Evolutionary conservation across 306 rosid genomes (phyloP).

Genomic region (Begonia masoniana): DNA sequence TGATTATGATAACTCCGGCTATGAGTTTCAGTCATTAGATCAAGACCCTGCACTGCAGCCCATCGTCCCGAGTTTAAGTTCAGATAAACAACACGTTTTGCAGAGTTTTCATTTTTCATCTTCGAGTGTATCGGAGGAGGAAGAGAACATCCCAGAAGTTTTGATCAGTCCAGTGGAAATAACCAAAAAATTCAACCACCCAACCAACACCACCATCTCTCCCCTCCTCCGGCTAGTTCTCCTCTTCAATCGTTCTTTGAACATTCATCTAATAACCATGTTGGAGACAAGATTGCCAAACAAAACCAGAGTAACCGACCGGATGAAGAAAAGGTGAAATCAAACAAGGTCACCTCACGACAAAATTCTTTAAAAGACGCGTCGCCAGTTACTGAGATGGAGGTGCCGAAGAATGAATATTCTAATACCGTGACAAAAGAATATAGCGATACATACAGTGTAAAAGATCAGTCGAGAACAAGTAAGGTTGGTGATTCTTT

Average conservation of each 20-base stretch:
- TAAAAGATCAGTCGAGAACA: slow-evolving; percentile 43
- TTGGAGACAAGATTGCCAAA: slow-evolving; percentile 44
- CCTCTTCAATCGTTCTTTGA: slow-evolving; percentile 72
- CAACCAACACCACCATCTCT: slow-evolving; percentile 28
- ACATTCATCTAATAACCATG: slow-evolving; percentile 36
- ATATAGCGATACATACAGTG: slow-evolving; percentile 50
- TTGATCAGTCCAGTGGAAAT: slow-evolving; percentile 25
- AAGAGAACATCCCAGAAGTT: slow-evolving; percentile 41
- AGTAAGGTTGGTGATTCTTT: slow-evolving; percentile 70
- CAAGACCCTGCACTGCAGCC: slow-evolving; percentile 42
- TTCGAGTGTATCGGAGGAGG: slow-evolving; percentile 60
- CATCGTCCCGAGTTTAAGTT: slow-evolving; percentile 26
- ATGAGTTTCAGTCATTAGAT: slow-evolving; percentile 72
- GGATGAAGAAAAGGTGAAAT: slow-evolving; percentile 62
- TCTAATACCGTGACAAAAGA: slow-evolving; percentile 59
- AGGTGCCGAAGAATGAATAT: slow-evolving; percentile 58
- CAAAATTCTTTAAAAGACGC: slow-evolving; percentile 76
- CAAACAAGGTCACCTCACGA: slow-evolving; percentile 42
- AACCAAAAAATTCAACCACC: slow-evolving; percentile 26
- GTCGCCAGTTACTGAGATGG: slow-evolving; percentile 81
- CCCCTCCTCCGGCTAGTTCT: slow-evolving; percentile 57
- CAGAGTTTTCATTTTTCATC: slow-evolving; percentile 67
- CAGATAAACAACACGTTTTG: slow-evolving; percentile 60
- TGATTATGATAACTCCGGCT: slow-evolving; percentile 73
- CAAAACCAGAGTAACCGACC: slow-evolving; percentile 68